These are phyloP conservation scores for Rhizopogon roseolus DNA, from an alignment of 768 basidiomycete genomes.

Conservation along the genomic window DNA sequence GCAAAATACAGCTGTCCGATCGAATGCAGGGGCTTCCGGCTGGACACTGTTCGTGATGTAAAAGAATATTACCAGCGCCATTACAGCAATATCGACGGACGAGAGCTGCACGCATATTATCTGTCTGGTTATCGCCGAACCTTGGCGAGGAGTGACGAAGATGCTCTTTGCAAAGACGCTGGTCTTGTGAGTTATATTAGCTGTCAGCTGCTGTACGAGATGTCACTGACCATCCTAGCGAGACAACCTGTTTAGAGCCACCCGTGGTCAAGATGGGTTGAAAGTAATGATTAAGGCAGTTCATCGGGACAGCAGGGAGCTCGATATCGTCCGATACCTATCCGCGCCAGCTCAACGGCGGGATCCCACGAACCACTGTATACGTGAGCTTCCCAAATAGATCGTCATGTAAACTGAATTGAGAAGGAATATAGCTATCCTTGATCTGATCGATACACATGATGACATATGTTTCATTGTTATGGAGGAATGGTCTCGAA, in stretches of 20 bases:
- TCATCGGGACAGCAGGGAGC: conserved; percentile 57
- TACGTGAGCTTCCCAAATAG: conserved; percentile 46
- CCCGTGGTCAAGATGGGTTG: conserved; percentile 41
- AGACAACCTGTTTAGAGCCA: conserved; percentile 70
- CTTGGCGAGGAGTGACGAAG: conserved; percentile 39
- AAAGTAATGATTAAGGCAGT: conserved; percentile 69
- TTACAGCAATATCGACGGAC: conserved; percentile 15
- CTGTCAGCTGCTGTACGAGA: background rate
- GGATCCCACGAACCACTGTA: conserved; percentile 71
- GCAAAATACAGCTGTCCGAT: conserved; percentile 45
- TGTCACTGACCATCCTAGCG: conserved; percentile 37
- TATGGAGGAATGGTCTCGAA: conserved; percentile 78
- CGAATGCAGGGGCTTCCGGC: conserved; percentile 47
- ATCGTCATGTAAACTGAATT: background rate
- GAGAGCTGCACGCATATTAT: conserved; percentile 11
- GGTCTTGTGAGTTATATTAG: conserved; percentile 50
- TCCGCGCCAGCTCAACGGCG: conserved; percentile 46
- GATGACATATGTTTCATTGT: conserved; percentile 63
- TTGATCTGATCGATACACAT: conserved; percentile 53
- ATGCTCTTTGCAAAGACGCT: conserved; percentile 63
- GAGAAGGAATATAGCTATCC: conserved; percentile 42
- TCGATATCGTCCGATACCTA: conserved; percentile 51
- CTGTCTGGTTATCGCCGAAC: conserved; percentile 30
- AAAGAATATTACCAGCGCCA: conserved; percentile 47
- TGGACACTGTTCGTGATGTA: conserved; percentile 69